These are phyloP conservation scores for Bacterosira constricta DNA, from an alignment of 108 stramenopile genomes.

Conservation along the genomic window DNA sequence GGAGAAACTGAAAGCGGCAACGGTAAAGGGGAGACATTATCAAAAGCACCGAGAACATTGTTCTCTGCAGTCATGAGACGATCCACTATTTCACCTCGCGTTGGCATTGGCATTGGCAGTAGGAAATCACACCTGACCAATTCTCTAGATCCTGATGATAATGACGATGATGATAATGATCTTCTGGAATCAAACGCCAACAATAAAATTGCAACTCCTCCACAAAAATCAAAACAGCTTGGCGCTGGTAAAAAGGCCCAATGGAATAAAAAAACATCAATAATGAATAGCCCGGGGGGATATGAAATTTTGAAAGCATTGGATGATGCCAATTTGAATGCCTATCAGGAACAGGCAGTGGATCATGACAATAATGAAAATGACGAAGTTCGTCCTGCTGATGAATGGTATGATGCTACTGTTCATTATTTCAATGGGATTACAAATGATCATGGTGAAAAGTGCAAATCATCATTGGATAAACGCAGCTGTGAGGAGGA, in stretches of 20 bases:
- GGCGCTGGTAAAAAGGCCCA: not conserved
- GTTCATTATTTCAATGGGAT: conserved; percentile 5
- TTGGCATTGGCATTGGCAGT: not conserved
- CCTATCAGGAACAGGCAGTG: not conserved
- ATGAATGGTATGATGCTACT: conserved; percentile 10
- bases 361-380: conserved; percentile 3
- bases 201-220: not conserved
- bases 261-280: not conserved
- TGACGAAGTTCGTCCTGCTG: not conserved
- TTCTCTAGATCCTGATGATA: not conserved
- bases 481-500: too few relatives aligned
- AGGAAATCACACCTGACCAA: not conserved
- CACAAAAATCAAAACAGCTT: not conserved
- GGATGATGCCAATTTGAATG: conserved; percentile 24
- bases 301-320: conserved; percentile 28
- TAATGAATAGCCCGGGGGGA: conserved; percentile 30
- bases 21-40: too few relatives aligned
- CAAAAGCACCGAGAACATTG: conserved; percentile 7
- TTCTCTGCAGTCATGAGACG: conserved; percentile 38
- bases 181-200: not conserved
- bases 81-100: not conserved
- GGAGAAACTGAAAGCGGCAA: too few relatives aligned
- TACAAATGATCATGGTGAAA: conserved; percentile 10
- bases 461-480: too few relatives aligned
- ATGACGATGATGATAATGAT: too few relatives aligned